A percentile compares a stretch with the other conserved stretches of the same genome.
phyloP scores from a whole-genome alignment of 1,284 basidiomycete species.

The Cronartium quercuum region DNA sequence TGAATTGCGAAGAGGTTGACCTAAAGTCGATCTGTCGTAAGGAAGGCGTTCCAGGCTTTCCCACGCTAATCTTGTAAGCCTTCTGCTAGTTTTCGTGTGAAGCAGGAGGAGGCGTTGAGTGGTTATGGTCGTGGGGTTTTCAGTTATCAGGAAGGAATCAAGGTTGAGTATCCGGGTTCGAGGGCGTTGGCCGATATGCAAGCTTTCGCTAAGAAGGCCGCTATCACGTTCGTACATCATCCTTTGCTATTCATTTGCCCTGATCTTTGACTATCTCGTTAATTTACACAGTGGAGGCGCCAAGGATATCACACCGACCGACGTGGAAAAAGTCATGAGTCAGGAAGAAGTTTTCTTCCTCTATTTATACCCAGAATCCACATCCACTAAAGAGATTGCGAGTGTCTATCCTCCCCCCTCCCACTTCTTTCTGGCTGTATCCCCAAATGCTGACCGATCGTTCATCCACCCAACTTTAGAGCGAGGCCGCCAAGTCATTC shows the following conservation, averaged over 20 bases:
- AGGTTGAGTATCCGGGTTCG: conserved; percentile 8
- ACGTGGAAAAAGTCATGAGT: neutral
- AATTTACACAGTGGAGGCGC: neutral
- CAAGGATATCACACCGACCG: neutral
- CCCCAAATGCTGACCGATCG: neutral
- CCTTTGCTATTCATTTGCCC: neutral
- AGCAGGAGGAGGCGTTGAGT: neutral
- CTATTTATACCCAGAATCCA: conserved; percentile 13
- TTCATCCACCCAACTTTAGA: neutral
- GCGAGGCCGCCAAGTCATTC: conserved; percentile 1
- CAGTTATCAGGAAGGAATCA: conserved; percentile 23
- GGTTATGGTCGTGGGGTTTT: neutral
- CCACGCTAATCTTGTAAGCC: conserved; percentile 22
- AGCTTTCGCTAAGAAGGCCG: conserved; percentile 5
- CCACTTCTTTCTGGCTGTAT: too few relatives aligned
- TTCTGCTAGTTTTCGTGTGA: neutral
- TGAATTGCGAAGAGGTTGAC: conserved; percentile 6
- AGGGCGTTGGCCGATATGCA: conserved; percentile 1
- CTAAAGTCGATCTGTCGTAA: conserved; percentile 1
- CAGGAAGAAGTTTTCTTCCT: conserved; percentile 21
- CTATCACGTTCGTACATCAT: conserved; percentile 4
- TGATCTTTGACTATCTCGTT: neutral
- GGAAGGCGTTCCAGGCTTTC: conserved; percentile 6
- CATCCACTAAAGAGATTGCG: neutral
- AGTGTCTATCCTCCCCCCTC: too few relatives aligned